Evolutionary conservation across 768 basidiomycete species (phyloP), one percentile per base, ranked within the genome.

Genomic region (Porpolomopsis calyptriformis): DNA sequence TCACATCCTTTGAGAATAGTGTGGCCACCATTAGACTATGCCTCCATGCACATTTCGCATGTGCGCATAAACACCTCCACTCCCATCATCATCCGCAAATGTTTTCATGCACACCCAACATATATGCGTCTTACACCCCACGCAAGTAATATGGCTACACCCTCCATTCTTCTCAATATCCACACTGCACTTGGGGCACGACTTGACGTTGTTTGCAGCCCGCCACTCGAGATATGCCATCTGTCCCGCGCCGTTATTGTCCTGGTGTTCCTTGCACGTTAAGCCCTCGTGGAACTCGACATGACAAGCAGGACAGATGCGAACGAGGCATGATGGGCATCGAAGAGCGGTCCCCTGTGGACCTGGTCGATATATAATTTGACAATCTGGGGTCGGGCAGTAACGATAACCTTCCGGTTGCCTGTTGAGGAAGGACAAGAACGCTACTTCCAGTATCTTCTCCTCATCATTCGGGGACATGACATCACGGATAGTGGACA

Each of bases 261-360:
- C 48, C 11, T 25, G 20, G 20, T 49, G 48, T 40, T 49, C 23
- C 4, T 16, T 40, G 38, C 52, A 53, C 10, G 52, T 43, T 25
- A 53, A 19, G 11, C 52, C 52, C 34, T 53, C 52, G 44, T 53
- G 52, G 4, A 66, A 68, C 19, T 72, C 67, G 2, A 60, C 55
- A 41, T 71, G 62, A 53, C 85, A 88, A 29, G 67, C 60, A 0
- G 81, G 65, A 55, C 85, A 88, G 39, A 87, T 82, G n/a, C 77
- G 71, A 4, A 70, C 55, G 14, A 84, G 69, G 55, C 85, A 88
- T 2, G 78, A 76, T 1, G 82, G 83, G 43, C 85, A 88, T 45
- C 80, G 80, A 27, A 86, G 58, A 7, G 74, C 64, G 4, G 71
- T 66, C 18, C 73, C 74, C 9, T 58, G 60, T 1, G 72, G 64